A percentile compares a stretch with the other conserved stretches of the same genome.
Conservation (phyloP, 2,329 filamentous ascomycete genomes). For the Sordariomycetes sp. region DNA sequence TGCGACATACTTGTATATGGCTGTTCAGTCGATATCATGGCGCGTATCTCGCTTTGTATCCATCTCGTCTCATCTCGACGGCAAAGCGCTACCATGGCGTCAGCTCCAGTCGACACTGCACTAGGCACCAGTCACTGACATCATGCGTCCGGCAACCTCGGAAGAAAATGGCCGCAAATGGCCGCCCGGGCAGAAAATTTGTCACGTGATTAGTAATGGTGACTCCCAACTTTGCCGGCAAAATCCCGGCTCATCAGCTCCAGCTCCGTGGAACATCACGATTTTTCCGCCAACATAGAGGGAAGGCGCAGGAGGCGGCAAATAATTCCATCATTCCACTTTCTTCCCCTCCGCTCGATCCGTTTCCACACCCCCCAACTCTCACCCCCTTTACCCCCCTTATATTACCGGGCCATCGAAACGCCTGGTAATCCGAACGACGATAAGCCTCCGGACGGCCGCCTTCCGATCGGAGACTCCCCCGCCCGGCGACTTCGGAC, state of each 20-base stretch:
- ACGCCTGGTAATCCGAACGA: neutral
- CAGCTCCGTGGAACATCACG: conserved; percentile 1
- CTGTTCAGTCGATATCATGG: too few species aligned
- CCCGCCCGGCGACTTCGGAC: neutral
- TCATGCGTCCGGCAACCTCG: neutral
- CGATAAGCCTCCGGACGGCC: neutral
- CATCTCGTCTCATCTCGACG: too few species aligned
- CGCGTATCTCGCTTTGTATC: too few species aligned
- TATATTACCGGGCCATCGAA: neutral
- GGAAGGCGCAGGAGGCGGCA: neutral
- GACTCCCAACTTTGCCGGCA: neutral
- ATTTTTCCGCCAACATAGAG: conserved; percentile 1
- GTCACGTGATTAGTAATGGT: neutral
- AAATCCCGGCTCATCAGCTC: conserved; percentile 1
- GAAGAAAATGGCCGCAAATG: neutral
- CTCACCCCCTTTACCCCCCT: neutral
- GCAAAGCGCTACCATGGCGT: too few species aligned
- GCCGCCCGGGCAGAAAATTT: neutral
- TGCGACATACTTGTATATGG: too few species aligned
- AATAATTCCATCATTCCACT: conserved; percentile 3
- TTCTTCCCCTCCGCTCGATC: neutral
- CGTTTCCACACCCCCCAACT: neutral
- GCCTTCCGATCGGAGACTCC: neutral
- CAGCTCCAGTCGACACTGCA: too few species aligned
- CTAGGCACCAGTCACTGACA: neutral